A percentile compares a stretch with the other conserved stretches of the same genome.
These are phyloP conservation scores for Ophiosphaerella korrae DNA, from an alignment of 2,329 filamentous ascomycete species.

Conservation along the genomic window DNA sequence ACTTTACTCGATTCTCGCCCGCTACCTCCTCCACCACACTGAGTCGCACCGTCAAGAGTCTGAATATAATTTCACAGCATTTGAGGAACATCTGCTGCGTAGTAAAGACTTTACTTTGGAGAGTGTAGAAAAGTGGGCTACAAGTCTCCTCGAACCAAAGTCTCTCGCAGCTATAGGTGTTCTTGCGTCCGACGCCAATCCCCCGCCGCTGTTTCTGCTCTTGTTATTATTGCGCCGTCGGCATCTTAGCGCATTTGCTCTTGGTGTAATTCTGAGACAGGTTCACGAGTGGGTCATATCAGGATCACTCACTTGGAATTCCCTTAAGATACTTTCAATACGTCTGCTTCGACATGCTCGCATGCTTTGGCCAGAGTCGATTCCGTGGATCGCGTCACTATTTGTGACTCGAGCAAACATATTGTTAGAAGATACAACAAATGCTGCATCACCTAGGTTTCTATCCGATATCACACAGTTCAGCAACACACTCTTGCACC, in stretches of 20 bases:
- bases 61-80: constrained; percentile 16
- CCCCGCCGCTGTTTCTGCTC: constrained; percentile 39
- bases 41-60: constrained; percentile 1
- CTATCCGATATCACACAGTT: constrained; percentile 42
- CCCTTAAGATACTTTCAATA: constrained; percentile 29
- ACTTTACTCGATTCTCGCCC: constrained; percentile 33
- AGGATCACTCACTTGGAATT: constrained; percentile 25
- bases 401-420: constrained; percentile 30
- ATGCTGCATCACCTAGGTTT: constrained; percentile 4
- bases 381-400: constrained; percentile 38
- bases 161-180: constrained; percentile 24
- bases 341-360: constrained; percentile 41
- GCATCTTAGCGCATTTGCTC: constrained; percentile 23
- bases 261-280: constrained; percentile 33
- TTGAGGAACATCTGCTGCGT: constrained; percentile 27
- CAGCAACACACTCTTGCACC: constrained; percentile 56
- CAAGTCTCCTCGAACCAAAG: constrained; percentile 19
- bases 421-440: constrained; percentile 12
- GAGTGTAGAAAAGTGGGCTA: constrained; percentile 32
- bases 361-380: constrained; percentile 33
- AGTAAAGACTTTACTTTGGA: constrained; percentile 19
- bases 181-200: constrained; percentile 16
- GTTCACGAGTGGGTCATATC: constrained; percentile 18
- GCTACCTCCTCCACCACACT: constrained; percentile 26
- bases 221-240: constrained; percentile 39